Conservation (phyloP, 192 early-diverging fungal species). For the Dispira parvispora region DNA sequence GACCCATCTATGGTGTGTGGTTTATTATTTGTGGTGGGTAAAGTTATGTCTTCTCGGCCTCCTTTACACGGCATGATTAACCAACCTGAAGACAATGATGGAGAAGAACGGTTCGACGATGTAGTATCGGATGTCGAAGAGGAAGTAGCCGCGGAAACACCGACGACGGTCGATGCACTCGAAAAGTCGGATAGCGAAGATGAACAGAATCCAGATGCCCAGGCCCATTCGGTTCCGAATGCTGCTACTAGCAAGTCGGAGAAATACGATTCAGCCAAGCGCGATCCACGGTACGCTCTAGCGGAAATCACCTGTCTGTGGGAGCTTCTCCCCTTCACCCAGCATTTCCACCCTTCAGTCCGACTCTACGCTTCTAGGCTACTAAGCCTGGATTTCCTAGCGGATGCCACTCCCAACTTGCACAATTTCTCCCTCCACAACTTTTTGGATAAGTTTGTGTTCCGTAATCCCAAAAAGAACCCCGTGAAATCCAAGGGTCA, state of each 20-base stretch:
- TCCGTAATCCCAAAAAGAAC: slow-evolving; percentile 80
- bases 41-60: slow-evolving; percentile 22
- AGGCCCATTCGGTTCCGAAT: slow-evolving; percentile 8
- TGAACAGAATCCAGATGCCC: slow-evolving; percentile 16
- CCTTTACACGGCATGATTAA: slow-evolving; percentile 28
- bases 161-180: no score
- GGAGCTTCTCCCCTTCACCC: slow-evolving; percentile 66
- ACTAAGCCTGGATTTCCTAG: background rate
- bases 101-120: slow-evolving; percentile 44
- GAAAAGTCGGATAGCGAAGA: no score
- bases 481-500: slow-evolving; percentile 34
- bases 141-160: slow-evolving; percentile 10
- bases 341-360: slow-evolving; percentile 88
- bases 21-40: slow-evolving; percentile 61
- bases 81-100: slow-evolving; percentile 53
- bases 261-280: slow-evolving; percentile 67
- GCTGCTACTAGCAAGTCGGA: slow-evolving; percentile 4
- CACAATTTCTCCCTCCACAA: slow-evolving; percentile 80
- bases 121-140: slow-evolving; percentile 27
- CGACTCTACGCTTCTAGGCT: slow-evolving; percentile 45
- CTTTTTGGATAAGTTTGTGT: slow-evolving; percentile 92
- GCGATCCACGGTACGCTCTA: slow-evolving; percentile 69
- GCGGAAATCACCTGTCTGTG: slow-evolving; percentile 76
- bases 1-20: slow-evolving; percentile 77
- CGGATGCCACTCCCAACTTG: slow-evolving; percentile 47